Evolutionary conservation across 1,284 basidiomycete species (phyloP), one percentile per base, ranked within the genome.

Genomic region (Coniferiporia weirii): DNA sequence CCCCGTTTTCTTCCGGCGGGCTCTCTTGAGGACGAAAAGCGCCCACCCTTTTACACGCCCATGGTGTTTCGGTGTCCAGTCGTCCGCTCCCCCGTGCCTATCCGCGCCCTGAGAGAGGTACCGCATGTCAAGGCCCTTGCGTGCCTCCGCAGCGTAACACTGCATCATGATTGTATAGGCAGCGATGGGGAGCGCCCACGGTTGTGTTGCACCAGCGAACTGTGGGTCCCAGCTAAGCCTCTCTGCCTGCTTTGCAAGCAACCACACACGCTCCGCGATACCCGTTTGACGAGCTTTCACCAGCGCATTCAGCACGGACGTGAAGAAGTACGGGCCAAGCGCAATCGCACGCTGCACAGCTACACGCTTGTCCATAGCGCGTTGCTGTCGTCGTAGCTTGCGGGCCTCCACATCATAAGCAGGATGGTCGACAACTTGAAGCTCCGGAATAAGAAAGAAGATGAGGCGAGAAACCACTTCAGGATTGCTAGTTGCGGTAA

Each of bases 101-200:
- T 40, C 38, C 38, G 38, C 38, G 8, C 38, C 27, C 51, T 59
- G 51, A 22, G 52, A 43, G 19, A 57, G 58, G 40, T 38, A 60
- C 22, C 56, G 4, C 38, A 53, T 54, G 7, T 51, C 45, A 15
- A 38, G 34, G 32, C 67, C 71, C 64, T 70, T 69, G n/a, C 69
- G 70, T n/a, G 73, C 75, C 66, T 84, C 77, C 0, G 71, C 68
- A 0, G 75, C 79, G 66, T 89, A 90, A 48, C 81, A 74, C 56
- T 83, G 76, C 59, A 92, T 68, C 82, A 91, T 88, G 51, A 80
- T 71, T 1, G 87, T 91, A 69, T 89, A 91, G 1, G 85, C 83
- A 15, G 83, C 75, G 2, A 84, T 72, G 3, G 86, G 81, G 22
- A 91, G 71, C 58, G 74, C 74, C 87, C 89, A 90, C 0, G 83